Conservation (phyloP, 257 asterid species). For the Handroanthus guayacan region DNA sequence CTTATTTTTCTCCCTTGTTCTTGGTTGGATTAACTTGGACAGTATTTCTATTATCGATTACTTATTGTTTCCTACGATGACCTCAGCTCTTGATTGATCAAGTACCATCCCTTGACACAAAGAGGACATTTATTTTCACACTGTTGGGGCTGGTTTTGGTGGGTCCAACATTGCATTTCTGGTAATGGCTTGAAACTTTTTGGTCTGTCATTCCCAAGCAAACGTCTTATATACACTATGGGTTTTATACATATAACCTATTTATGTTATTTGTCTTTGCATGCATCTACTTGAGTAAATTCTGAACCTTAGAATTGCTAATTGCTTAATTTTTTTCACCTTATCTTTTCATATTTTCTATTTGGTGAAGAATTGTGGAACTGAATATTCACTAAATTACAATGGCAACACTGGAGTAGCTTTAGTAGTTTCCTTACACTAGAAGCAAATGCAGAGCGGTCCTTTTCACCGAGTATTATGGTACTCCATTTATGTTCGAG, state of each 20-base stretch:
- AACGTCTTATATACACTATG: constrained; percentile 2
- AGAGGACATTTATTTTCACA: constrained; percentile 74
- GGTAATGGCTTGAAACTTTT: constrained; percentile 52
- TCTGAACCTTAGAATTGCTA: neutral
- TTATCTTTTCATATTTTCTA: neutral
- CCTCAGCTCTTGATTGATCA: constrained; percentile 69
- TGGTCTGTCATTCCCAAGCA: constrained; percentile 13
- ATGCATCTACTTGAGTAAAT: neutral
- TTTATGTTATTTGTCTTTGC: neutral
- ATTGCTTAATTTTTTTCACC: neutral
- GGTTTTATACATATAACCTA: neutral
- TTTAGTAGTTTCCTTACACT: neutral
- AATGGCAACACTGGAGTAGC: neutral
- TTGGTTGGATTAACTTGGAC: neutral
- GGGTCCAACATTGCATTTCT: constrained; percentile 87
- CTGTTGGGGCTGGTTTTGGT: constrained; percentile 81
- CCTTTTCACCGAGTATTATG: constrained; percentile 8
- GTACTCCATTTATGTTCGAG: neutral
- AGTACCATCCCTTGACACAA: constrained; percentile 70
- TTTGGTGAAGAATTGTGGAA: neutral
- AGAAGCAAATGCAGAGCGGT: neutral
- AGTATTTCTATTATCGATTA: neutral
- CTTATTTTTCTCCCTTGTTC: neutral
- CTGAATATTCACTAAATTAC: neutral
- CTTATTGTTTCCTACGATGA: constrained; percentile 21